phyloP scores from a whole-genome alignment of 179 eudicot genomes.

The Patellifolia procumbens region DNA sequence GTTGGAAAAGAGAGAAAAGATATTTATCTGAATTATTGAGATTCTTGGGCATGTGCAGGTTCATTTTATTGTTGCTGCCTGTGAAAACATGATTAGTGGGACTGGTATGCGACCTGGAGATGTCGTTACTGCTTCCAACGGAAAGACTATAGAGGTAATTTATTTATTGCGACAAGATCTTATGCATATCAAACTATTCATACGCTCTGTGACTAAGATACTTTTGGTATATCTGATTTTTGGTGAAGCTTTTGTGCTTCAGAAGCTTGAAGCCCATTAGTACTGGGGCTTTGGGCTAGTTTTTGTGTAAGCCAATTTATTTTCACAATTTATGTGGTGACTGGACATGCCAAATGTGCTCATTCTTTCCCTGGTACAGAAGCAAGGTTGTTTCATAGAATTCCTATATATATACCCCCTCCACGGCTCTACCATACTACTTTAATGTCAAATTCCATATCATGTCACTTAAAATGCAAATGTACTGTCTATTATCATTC shows the following conservation, averaged over 20 bases:
- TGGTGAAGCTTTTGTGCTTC: not conserved
- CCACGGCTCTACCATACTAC: not conserved
- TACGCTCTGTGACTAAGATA: not conserved
- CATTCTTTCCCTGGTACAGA: not conserved
- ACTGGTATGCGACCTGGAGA: slow-evolving; percentile 99
- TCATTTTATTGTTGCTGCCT: slow-evolving; percentile 95
- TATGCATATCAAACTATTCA: not conserved
- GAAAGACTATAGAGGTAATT: slow-evolving; percentile 95
- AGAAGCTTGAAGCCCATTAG: not conserved
- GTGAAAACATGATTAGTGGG: slow-evolving; percentile 99
- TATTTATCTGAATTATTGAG: not conserved
- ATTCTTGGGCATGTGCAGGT: slow-evolving; percentile 50
- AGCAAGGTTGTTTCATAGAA: not conserved
- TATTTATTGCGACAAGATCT: slow-evolving; percentile 11
- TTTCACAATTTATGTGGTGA: not conserved
- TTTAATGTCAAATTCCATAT: not conserved
- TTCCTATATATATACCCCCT: not conserved
- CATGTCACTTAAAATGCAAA: not conserved
- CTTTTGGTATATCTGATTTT: not conserved
- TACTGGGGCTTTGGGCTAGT: not conserved
- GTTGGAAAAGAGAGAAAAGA: not conserved
- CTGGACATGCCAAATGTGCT: not conserved
- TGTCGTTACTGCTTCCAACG: slow-evolving; percentile 89
- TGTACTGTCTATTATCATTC: not conserved
- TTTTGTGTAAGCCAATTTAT: not conserved